Evolutionary conservation across 1,284 basidiomycete species (phyloP).

Genomic region (Boletus semigastroideus): DNA sequence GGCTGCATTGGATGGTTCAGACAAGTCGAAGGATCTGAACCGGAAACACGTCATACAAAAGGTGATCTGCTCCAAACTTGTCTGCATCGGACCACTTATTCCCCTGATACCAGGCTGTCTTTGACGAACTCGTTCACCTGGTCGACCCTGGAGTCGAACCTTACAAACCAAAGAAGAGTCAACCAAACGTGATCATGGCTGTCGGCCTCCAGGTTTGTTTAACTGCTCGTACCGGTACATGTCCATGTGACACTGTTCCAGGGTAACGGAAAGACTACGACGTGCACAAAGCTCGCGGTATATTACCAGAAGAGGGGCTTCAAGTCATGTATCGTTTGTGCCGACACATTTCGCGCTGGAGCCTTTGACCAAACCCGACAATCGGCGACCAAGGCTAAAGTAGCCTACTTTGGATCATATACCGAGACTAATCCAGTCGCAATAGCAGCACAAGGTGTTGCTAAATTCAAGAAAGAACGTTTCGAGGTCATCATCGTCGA

Average conservation of each 20-base stretch:
- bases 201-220: conserved; percentile 84
- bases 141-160: conserved; percentile 95
- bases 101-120: conserved; percentile 72
- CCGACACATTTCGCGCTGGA: conserved; percentile 99
- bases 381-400: conserved; percentile 96
- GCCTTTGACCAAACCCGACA: conserved; percentile 98
- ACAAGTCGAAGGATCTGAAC: conserved; percentile 79
- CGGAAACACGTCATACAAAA: conserved; percentile 89
- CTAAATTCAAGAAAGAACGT: conserved; percentile 96
- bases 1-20: conserved; percentile 66
- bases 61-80: conserved; percentile 40
- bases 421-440: conserved; percentile 98
- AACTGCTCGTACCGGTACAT: conserved; percentile 4
- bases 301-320: conserved; percentile 98
- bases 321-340: conserved; percentile 98
- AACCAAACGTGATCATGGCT: conserved; percentile 95
- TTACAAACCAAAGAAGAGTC: conserved; percentile 96
- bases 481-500: conserved; percentile 99
- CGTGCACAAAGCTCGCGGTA: conserved; percentile 95
- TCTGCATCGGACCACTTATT: conserved; percentile 6
- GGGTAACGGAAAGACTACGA: conserved; percentile 98
- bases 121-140: conserved; percentile 93
- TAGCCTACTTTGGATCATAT: conserved; percentile 98
- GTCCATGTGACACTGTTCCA: conserved; percentile 35
- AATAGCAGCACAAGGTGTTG: conserved; percentile 92